phyloP scores from a whole-genome alignment of 495 filamentous ascomycete species.

The Clohesyomyces aquaticus region DNA sequence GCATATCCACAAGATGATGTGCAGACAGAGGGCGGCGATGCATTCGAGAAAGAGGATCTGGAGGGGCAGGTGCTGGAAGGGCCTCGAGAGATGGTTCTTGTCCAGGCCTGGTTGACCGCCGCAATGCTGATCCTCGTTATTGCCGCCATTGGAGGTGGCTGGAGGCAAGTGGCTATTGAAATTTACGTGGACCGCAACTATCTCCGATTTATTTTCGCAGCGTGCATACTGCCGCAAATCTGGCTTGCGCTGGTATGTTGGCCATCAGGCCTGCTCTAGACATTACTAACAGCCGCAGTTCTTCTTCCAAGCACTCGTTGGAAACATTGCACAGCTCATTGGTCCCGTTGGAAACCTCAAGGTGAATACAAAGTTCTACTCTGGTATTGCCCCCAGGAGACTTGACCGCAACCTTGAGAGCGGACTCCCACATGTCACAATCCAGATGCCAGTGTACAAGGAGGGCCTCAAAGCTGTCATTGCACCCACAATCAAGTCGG shows the following conservation, averaged over 20 bases:
- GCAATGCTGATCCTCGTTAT: conserved; percentile 57
- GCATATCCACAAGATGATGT: conserved; percentile 42
- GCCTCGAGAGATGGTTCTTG: conserved; percentile 52
- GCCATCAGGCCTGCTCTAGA: not conserved
- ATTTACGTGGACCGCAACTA: conserved; percentile 55
- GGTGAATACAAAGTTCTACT: conserved; percentile 65
- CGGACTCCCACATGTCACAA: conserved; percentile 68
- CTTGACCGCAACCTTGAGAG: conserved; percentile 48
- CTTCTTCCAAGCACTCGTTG: conserved; percentile 64
- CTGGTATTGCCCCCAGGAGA: conserved; percentile 56
- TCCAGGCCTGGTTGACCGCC: conserved; percentile 56
- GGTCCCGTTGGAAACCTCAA: conserved; percentile 62
- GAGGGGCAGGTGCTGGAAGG: conserved; percentile 41
- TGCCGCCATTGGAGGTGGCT: conserved; percentile 60
- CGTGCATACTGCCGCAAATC: conserved; percentile 55
- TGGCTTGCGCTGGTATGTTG: conserved; percentile 60
- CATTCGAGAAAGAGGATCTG: conserved; percentile 42
- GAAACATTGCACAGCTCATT: conserved; percentile 60
- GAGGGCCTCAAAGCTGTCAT: conserved; percentile 68
- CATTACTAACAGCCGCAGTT: conserved; percentile 49
- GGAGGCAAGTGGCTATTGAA: conserved; percentile 58
- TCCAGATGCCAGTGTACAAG: conserved; percentile 78
- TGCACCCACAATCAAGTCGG: conserved; percentile 62
- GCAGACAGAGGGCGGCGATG: too few relatives aligned
- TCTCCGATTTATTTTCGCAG: conserved; percentile 54